phyloP scores from a whole-genome alignment of 2,329 filamentous ascomycete species.

The Pseudocercospora cruenta region DNA sequence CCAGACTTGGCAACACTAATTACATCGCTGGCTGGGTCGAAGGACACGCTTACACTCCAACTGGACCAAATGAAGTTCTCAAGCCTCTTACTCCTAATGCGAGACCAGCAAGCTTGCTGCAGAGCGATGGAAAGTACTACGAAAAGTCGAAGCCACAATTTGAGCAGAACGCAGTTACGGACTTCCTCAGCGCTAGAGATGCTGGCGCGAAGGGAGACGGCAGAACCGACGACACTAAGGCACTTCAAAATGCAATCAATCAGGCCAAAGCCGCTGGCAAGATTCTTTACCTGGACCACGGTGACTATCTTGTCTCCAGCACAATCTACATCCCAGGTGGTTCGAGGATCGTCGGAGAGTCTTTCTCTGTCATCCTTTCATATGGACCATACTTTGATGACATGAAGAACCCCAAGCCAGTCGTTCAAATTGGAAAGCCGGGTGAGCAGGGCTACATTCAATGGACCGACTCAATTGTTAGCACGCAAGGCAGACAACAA shows the following conservation, averaged over 20 bases:
- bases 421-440: conserved; percentile 67
- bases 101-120: conserved; percentile 49
- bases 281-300: conserved; percentile 75
- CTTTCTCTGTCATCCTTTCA: conserved; percentile 60
- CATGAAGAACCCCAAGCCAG: conserved; percentile 62
- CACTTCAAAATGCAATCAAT: conserved; percentile 61
- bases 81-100: conserved; percentile 49
- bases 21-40: conserved; percentile 48
- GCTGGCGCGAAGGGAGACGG: conserved; percentile 56
- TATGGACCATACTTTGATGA: conserved; percentile 61
- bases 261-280: conserved; percentile 51
- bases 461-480: conserved; percentile 72
- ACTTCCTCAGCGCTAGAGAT: conserved; percentile 51
- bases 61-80: conserved; percentile 49
- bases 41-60: conserved; percentile 50
- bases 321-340: conserved; percentile 68
- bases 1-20: conserved; percentile 35
- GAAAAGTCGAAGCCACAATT: conserved; percentile 61
- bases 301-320: conserved; percentile 68
- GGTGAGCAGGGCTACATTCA: conserved; percentile 70
- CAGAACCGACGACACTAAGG: conserved; percentile 61
- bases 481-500: conserved; percentile 66
- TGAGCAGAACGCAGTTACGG: conserved; percentile 41
- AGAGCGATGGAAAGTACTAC: conserved; percentile 52
- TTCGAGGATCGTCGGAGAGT: conserved; percentile 64